Base-by-base conservation (phyloP, 2,329 filamentous ascomycete species). In the Waltergamsia citrina region DNA sequence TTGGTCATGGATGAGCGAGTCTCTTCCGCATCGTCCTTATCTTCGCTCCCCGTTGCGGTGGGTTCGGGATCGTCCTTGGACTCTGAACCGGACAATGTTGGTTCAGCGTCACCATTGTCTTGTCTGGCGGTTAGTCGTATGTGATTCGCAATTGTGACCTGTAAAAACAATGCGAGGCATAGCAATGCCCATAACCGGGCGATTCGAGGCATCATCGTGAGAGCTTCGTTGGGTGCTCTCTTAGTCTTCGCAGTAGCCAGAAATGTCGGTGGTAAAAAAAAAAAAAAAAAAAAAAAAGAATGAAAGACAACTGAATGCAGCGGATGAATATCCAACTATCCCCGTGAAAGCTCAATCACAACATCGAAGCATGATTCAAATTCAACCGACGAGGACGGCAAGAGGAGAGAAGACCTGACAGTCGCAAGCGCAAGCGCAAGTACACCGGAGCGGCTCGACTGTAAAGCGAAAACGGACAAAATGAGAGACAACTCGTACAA, bases 151-250 rank as follows among this genome's bases (percentile, higher is more conserved):
- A 48, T 43, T 15, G 51, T 56, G 30, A 56, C 40, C 28, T 67
- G 57, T 17, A 64, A 44, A 27, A 50, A 48, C 7, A 40, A 32
- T 9, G 26, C 27, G 16, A 67, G 44, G 43, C 56, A 59, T 36
- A 69, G 43, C 29, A 66, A 41, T 23, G 53, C 52, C 53, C 53
- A 59, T 28, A 60, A 35, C 31, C 51, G 52, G 35, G 44, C 38
- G 39, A 54, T 48, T 37, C 44, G 54, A 17, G 43, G 41, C 33
- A 55, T 39, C 63, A 65, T 65, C n/a, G n/a, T n/a, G n/a, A n/a
- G n/a, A n/a, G n/a, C n/a, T n/a, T n/a, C n/a, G n/a, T n/a, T n/a
- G n/a, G n/a, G n/a, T n/a, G n/a, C n/a, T n/a, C n/a, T n/a, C n/a
- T n/a, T n/a, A n/a, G n/a, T n/a, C n/a, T n/a, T n/a, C n/a, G n/a